Evolutionary conservation across 768 basidiomycete genomes (phyloP).

Genomic region (Kwoniella mangroviensis): DNA sequence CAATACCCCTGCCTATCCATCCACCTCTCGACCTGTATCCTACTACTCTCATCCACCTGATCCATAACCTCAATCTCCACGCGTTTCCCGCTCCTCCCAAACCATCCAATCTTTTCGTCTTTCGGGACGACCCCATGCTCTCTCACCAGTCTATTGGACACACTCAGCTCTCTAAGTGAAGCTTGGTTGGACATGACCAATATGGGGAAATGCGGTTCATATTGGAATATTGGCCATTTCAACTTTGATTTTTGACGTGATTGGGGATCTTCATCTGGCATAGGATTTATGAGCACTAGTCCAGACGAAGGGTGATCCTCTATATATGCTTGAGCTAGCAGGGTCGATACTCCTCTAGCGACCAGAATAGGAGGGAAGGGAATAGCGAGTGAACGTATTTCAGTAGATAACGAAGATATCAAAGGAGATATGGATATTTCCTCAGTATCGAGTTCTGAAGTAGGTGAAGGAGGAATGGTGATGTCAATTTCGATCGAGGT

Average conservation of each 20-base stretch:
- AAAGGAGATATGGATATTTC: constrained; percentile 15
- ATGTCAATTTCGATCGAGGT: constrained; percentile 56
- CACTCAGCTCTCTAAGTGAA: constrained; percentile 58
- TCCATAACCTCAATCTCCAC: constrained; percentile 47
- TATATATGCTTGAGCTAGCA: constrained; percentile 71
- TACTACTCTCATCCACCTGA: constrained; percentile 32
- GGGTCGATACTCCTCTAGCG: constrained; percentile 53
- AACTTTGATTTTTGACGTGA: background rate
- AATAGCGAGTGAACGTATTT: constrained; percentile 54
- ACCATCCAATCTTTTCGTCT: constrained; percentile 18
- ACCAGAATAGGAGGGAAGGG: constrained; percentile 57
- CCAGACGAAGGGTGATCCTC: constrained; percentile 70
- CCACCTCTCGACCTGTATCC: constrained; percentile 34
- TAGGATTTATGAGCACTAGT: constrained; percentile 68
- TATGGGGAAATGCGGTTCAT: constrained; percentile 69
- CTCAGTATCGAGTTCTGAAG: background rate
- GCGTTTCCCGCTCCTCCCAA: constrained; percentile 59
- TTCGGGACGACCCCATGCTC: constrained; percentile 11
- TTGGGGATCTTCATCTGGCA: constrained; percentile 58
- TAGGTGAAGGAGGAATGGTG: constrained; percentile 18
- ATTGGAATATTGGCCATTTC: constrained; percentile 64
- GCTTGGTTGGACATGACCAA: constrained; percentile 61
- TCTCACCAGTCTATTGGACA: constrained; percentile 60
- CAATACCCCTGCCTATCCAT: constrained; percentile 40
- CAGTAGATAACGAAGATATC: constrained; percentile 41